Base-by-base conservation (phyloP, 352 stramenopile genomes). In the Phytophthora kernoviae region DNA sequence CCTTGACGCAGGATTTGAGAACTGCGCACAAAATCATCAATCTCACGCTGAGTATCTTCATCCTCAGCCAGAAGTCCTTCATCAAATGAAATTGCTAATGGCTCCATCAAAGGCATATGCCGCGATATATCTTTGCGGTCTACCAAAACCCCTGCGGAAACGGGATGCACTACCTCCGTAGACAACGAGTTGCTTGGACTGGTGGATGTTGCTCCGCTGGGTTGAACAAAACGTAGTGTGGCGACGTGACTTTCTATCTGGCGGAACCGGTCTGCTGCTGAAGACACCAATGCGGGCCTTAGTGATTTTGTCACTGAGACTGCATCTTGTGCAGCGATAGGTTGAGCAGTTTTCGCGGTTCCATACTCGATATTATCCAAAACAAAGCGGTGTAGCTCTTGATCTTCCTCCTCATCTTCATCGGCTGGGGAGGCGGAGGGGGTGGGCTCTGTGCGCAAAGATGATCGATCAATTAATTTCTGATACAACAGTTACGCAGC, bases 11-110 rank as follows among this genome's bases (percentile, higher is more conserved):
- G 9, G 12, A 59, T 62, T 17, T 75, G 72, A 0, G 78, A 85
- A 24, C 75, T 70, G 2, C 78, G 64, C 32, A 90, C 59, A 45
- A 88, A 65, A 2, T 78, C 61, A 30, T 90, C 70, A 30, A 90
- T 84, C 44, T 87, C 77, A 24, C 40, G 49, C 22, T 73, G 60
- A 10, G 49, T 55, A 45, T 76, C 61, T n/a, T 83, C 73, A 17
- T 87, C 75, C 26, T 87, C 69, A 24, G 56, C 36, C 18, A 83
- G 32, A 41, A 67, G 43, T 40, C 20, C 27, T 15, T 15, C 44
- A 45, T 77, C 59, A 43, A 75, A 58, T n/a, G 58, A 63, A n/a
- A 70, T 59, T 17, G 46, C 58, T 8, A 62, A 32, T 2, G 63
- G 52, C 20, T 73, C 58, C 4, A 68, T 27, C 1, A 50, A 43